Base-by-base conservation (phyloP, 2,329 filamentous ascomycete genomes). In the Fusarium virguliforme region DNA sequence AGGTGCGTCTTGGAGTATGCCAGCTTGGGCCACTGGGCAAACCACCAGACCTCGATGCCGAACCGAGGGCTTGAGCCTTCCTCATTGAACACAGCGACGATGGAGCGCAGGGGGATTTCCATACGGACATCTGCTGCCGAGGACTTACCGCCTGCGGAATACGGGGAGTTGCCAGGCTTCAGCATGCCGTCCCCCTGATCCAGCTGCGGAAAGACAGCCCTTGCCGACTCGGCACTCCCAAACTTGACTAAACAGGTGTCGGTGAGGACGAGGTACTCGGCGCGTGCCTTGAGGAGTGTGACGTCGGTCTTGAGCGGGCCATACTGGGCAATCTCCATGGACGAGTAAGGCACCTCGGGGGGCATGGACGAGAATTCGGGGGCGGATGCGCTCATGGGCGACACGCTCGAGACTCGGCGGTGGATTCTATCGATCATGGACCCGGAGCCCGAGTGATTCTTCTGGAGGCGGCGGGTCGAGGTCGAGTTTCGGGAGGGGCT, bases 11-110 rank as follows among this genome's bases (percentile, higher is more conserved):
- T 85, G 64, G 80, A 80, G 67, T 86, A 88, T 13, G 82, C 79
- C 41, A 86, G 78, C 12, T 81, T 79, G 3, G 83, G 82, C 62
- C 82, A 79, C 15, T 79, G 75, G 13, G 83, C 83, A 63, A 82
- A 84, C 87, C 87, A 89, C 86, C 87, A 89, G 2, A 89, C 80
- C 72, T 89, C 87, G 56, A 89, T 76, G 6, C 85, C 85, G 48
- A 86, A 87, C 7, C 84, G 83, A 12, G 85, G 83, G 51, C 83
- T 81, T 1, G 82, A 82, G 46, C 82, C 83, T 72, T 88, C 86
- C 32, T 86, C 84, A 32, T 83, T 83, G 68, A 88, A 88, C 3
- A 83, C 83, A 3, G 87, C 85, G 38, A 89, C 84, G 26, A 89
- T 81, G 38, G 82, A 83, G 15, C 84, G 81, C 8, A 88, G 77